phyloP scores from a whole-genome alignment of 2,329 filamentous ascomycete genomes.

The Pseudogymnoascus sp. region DNA sequence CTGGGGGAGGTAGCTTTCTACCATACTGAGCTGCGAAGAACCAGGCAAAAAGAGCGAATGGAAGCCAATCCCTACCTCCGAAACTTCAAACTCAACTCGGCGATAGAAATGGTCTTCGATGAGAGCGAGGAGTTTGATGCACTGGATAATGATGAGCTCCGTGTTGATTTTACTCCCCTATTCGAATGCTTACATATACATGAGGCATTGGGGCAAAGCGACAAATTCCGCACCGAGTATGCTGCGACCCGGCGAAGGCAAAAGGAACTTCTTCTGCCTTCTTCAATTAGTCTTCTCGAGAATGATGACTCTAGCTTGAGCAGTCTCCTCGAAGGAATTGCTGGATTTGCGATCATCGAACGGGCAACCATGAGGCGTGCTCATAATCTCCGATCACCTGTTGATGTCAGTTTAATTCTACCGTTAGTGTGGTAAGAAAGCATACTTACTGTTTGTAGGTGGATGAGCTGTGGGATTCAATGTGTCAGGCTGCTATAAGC shows the following conservation, averaged over 20 bases:
- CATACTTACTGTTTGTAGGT: slow-evolving; percentile 44
- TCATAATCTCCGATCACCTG: slow-evolving; percentile 69
- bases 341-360: slow-evolving; percentile 94
- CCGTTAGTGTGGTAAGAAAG: background rate
- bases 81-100: slow-evolving; percentile 88
- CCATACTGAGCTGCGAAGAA: slow-evolving; percentile 80
- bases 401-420: slow-evolving; percentile 55
- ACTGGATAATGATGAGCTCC: slow-evolving; percentile 86
- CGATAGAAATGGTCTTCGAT: slow-evolving; percentile 90
- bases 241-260: slow-evolving; percentile 83
- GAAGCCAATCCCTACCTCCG: slow-evolving; percentile 67
- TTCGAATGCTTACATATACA: slow-evolving; percentile 97
- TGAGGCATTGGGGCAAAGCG: slow-evolving; percentile 83
- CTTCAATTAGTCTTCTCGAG: slow-evolving; percentile 64
- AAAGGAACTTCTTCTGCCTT: slow-evolving; percentile 80
- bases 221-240: slow-evolving; percentile 86
- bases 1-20: slow-evolving; percentile 95
- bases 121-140: slow-evolving; percentile 95
- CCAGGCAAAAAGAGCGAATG: slow-evolving; percentile 72
- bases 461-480: slow-evolving; percentile 97
- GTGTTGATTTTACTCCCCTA: slow-evolving; percentile 88
- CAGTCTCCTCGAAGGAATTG: slow-evolving; percentile 83
- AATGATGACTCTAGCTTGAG: slow-evolving; percentile 84
- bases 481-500: slow-evolving; percentile 80
- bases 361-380: slow-evolving; percentile 84